Base-by-base conservation (phyloP, 1,284 basidiomycete species). In the Boletellus deceptivus region DNA sequence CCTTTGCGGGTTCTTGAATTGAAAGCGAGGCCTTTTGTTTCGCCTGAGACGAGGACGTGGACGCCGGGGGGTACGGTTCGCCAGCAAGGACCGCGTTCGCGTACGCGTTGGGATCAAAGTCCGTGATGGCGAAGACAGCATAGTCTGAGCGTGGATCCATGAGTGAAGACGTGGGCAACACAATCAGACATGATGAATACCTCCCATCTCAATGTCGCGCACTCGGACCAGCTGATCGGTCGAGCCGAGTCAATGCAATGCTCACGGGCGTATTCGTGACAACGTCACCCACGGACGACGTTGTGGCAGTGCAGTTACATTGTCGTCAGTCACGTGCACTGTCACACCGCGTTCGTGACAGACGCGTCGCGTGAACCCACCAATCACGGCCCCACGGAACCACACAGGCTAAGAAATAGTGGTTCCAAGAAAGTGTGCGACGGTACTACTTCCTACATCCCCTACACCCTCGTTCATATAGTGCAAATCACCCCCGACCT, bases 81-180 rank as follows among this genome's bases (percentile, higher is more conserved):
- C 89, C 88, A 10, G 91, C 84, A 20, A 96, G 77, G 47, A 94
- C 80, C 17, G 91, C 84, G 67, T 93, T 93, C 5, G 93, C 92
- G 65, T 94, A 95, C 48, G 89, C 86, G 65, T 91, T 88, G 16
- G 91, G 78, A 65, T 94, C 86, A 68, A 96, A 97, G 38, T 82
- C 75, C 6, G 83, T 68, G 46, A 68, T 72, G 20, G 84, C 75
- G 60, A 92, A 93, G 38, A 82, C 75, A n/a, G 80, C 63, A 62
- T 89, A 86, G 54, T 89, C 86, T 81, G 27, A 8, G 5, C 14
- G 18, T 16, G 18, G 2, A 10, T 17, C 18, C 14, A 35, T 56
- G 38, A 57, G 48, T 20, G 25, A 41, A 25, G 24, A 40, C 3
- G 20, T 24, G 22, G 22, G 4, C 45, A n/a, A 42, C 11, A 4